Evolutionary conservation across 2,329 filamentous ascomycete species (phyloP).

Genomic region (Cladorrhinum sp.): DNA sequence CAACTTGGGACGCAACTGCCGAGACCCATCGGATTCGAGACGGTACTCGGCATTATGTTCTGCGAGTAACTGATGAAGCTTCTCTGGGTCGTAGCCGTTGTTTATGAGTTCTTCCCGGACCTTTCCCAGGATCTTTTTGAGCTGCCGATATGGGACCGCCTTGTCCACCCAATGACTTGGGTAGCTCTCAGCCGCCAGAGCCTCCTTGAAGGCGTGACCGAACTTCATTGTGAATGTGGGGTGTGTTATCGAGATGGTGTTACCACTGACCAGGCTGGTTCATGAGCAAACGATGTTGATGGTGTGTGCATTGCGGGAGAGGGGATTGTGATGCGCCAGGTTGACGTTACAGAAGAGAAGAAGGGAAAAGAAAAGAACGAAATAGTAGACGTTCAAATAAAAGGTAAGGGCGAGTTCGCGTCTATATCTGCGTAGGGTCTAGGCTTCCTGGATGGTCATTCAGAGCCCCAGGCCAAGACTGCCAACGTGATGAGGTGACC

Average conservation of each 20-base stretch:
- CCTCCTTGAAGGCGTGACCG: constrained; percentile 70
- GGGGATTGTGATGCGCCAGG: constrained; percentile 4
- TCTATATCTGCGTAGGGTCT: neutral
- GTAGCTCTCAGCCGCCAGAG: constrained; percentile 66
- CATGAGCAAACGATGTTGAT: constrained; percentile 8
- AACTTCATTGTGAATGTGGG: constrained; percentile 68
- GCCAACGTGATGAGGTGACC: neutral
- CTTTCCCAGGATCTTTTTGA: constrained; percentile 87
- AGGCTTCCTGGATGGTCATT: neutral
- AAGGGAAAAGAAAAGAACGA: neutral
- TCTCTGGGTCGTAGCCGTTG: constrained; percentile 69
- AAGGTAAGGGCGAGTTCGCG: neutral
- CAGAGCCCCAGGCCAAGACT: neutral
- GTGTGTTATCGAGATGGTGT: constrained; percentile 1
- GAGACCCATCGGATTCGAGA: constrained; percentile 23
- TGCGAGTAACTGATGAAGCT: constrained; percentile 62
- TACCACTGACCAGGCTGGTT: constrained; percentile 19
- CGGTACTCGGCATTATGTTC: constrained; percentile 41
- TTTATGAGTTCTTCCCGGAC: constrained; percentile 68
- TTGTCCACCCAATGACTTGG: constrained; percentile 68
- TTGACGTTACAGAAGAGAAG: neutral
- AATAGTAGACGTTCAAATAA: neutral
- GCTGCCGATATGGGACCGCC: constrained; percentile 77
- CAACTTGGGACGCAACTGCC: constrained; percentile 25
- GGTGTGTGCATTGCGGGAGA: constrained; percentile 25